Evolutionary conservation across 1,139 yeast species (phyloP).

Genomic region (Lodderomyces theae): DNA sequence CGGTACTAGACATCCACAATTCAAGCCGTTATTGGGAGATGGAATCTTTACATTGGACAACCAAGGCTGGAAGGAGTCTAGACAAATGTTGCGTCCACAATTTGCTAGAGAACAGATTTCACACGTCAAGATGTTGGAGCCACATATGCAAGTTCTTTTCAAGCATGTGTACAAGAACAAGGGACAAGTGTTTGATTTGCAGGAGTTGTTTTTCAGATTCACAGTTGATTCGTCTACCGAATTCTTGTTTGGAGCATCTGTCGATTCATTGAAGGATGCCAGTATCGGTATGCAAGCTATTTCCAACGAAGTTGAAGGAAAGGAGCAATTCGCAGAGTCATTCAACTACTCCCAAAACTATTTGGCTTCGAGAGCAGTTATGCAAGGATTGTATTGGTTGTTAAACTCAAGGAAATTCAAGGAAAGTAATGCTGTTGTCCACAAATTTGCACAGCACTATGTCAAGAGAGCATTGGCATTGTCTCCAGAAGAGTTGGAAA

Average conservation of each 20-base stretch:
- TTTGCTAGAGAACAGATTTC: constrained; percentile 53
- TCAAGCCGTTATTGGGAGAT: constrained; percentile 33
- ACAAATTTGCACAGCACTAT: constrained; percentile 31
- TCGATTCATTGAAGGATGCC: constrained; percentile 35
- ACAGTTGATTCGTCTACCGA: constrained; percentile 61
- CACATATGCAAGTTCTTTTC: constrained; percentile 40
- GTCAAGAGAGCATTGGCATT: constrained; percentile 30
- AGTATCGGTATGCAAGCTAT: constrained; percentile 18
- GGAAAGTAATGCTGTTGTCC: constrained; percentile 26
- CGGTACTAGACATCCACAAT: constrained; percentile 40
- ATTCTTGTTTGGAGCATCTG: constrained; percentile 56
- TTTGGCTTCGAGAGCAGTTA: constrained; percentile 36
- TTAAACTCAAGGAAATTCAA: constrained; percentile 33
- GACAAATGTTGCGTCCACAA: constrained; percentile 23
- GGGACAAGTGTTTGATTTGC: constrained; percentile 31
- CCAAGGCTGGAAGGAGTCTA: too few species aligned
- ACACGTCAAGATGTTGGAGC: constrained; percentile 47
- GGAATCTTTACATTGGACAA: too few species aligned
- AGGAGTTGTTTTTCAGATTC: constrained; percentile 28
- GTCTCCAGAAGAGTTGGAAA: constrained; percentile 10
- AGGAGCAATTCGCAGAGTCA: constrained; percentile 38
- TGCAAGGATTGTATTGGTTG: constrained; percentile 35
- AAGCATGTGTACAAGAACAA: constrained; percentile 27
- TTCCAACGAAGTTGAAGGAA: constrained; percentile 25
- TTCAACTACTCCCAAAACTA: constrained; percentile 40